phyloP scores from a whole-genome alignment of 306 rosid species.

The Trichosanthes cucumerina region DNA sequence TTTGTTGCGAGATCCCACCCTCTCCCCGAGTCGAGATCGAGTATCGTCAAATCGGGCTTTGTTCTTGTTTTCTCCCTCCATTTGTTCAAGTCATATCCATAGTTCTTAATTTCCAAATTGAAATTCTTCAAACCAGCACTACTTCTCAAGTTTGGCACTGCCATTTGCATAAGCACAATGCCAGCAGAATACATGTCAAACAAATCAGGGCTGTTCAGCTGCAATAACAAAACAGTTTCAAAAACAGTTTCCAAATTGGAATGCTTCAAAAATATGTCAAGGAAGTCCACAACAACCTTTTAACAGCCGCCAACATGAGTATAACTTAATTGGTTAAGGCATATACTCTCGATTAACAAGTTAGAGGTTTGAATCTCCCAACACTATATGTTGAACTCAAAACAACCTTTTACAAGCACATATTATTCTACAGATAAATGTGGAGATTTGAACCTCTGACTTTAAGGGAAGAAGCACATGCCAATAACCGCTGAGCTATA shows the following conservation, averaged over 20 bases:
- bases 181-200: constrained; percentile 97
- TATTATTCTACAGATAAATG: background rate
- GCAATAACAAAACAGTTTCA: constrained; percentile 24
- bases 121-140: constrained; percentile 73
- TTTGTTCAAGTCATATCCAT: constrained; percentile 57
- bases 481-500: too few species aligned
- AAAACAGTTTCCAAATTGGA: constrained; percentile 10
- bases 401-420: background rate
- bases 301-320: background rate
- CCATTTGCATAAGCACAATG: constrained; percentile 87
- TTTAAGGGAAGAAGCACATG: too few species aligned
- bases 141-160: constrained; percentile 72
- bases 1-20: constrained; percentile 88
- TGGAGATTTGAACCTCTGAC: too few species aligned
- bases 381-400: too few species aligned
- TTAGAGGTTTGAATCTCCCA: too few species aligned
- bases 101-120: constrained; percentile 57
- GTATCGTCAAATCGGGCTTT: constrained; percentile 56
- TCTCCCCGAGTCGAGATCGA: constrained; percentile 72
- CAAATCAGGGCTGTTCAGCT: constrained; percentile 93
- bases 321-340: too few species aligned
- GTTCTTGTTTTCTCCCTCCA: constrained; percentile 66
- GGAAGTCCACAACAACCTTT: background rate
- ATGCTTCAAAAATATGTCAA: background rate
- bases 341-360: too few species aligned